Conservation (phyloP, 2,329 filamentous ascomycete genomes). For the Pseudofabraea citricarpa region DNA sequence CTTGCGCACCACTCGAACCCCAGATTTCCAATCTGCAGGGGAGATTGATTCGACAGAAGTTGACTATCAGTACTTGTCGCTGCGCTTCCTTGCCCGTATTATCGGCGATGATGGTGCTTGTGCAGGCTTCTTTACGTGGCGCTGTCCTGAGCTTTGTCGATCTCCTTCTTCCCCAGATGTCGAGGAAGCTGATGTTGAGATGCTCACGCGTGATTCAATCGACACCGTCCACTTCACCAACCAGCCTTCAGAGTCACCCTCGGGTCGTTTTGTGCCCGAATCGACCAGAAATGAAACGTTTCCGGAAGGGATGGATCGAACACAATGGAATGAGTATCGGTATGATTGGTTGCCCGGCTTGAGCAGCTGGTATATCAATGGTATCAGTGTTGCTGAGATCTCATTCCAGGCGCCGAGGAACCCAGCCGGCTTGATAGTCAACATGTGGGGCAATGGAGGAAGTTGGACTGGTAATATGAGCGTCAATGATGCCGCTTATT, state of each 20-base stretch:
- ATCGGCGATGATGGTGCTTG: conserved; percentile 6
- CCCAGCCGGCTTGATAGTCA: conserved; percentile 4
- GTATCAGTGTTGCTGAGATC: conserved; percentile 5
- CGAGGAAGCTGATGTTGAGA: conserved; percentile 10
- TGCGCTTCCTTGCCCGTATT: conserved; percentile 5
- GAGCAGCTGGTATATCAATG: conserved; percentile 7
- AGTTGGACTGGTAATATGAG: conserved; percentile 6
- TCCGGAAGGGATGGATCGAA: neutral
- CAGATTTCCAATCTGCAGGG: conserved; percentile 5
- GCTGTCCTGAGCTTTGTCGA: neutral
- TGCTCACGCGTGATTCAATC: conserved; percentile 6
- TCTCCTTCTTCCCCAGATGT: neutral
- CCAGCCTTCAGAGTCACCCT: neutral
- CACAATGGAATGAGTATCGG: conserved; percentile 6
- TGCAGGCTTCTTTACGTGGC: conserved; percentile 9
- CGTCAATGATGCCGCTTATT: conserved; percentile 1
- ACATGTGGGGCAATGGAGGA: conserved; percentile 9
- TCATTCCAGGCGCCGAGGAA: conserved; percentile 1
- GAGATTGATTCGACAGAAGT: conserved; percentile 4
- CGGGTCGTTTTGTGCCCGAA: neutral
- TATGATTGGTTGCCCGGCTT: conserved; percentile 6
- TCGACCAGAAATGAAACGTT: neutral
- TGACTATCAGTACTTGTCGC: conserved; percentile 6
- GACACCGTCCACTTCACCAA: conserved; percentile 5
- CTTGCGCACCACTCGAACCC: conserved; percentile 3